These are phyloP conservation scores for Ustilago tritici DNA, from an alignment of 1,284 basidiomycete species.

Conservation along the genomic window DNA sequence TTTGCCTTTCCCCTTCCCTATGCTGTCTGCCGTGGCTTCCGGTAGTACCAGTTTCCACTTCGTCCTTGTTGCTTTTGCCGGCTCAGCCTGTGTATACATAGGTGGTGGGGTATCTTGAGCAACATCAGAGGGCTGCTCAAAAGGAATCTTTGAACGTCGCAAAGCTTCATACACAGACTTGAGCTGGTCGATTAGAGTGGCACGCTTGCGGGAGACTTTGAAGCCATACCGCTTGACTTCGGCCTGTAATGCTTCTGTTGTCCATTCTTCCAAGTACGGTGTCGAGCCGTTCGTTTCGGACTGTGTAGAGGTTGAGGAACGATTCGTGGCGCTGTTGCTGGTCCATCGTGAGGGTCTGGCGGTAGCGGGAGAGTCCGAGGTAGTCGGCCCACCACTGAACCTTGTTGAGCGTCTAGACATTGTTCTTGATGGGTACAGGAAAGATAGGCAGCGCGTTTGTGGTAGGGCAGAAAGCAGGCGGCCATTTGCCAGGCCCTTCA, in stretches of 20 bases:
- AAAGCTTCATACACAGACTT: constrained; percentile 34
- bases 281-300: not conserved
- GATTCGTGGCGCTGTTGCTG: not conserved
- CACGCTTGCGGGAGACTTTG: constrained; percentile 33
- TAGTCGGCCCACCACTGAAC: constrained; percentile 4
- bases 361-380: not conserved
- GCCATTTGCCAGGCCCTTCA: not conserved
- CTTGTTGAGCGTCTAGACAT: constrained; percentile 26
- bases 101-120: not conserved
- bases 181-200: constrained; percentile 42
- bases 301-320: not conserved
- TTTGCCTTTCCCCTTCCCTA: constrained; percentile 21
- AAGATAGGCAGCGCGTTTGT: not conserved
- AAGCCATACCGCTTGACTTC: constrained; percentile 49
- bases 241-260: constrained; percentile 19
- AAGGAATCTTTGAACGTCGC: constrained; percentile 4
- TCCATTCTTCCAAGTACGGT: constrained; percentile 38
- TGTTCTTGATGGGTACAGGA: constrained; percentile 1
- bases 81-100: not conserved
- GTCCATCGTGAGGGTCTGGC: constrained; percentile 8
- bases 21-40: not conserved
- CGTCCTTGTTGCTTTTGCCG: not conserved
- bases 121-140: constrained; percentile 1
- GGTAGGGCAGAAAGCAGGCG: not conserved
- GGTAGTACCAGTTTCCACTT: constrained; percentile 21